Evolutionary conservation across 495 filamentous ascomycete genomes (phyloP).

Genomic region (Penicillium lividum): DNA sequence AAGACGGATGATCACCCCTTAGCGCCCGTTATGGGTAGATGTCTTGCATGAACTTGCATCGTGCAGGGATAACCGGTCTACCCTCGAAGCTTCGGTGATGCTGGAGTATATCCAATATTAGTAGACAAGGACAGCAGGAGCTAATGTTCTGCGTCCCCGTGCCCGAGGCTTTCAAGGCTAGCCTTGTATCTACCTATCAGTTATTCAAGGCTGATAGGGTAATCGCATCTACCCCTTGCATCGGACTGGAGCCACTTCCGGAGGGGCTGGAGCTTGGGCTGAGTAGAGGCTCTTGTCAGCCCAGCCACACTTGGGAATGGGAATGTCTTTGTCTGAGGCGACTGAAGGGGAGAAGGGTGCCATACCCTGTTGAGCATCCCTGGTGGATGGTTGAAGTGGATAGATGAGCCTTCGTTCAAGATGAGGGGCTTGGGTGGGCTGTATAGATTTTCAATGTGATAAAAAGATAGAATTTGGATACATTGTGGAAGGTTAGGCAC

Average conservation of each 20-base stretch:
- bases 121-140: not conserved
- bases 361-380: not conserved
- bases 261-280: constrained; percentile 1
- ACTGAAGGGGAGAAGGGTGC: not conserved
- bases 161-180: constrained; percentile 3
- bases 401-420: not conserved
- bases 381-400: not conserved
- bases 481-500: not conserved
- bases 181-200: constrained; percentile 18
- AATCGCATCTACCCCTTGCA: constrained; percentile 30
- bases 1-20: constrained; percentile 3
- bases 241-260: constrained; percentile 12
- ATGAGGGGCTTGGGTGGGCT: not conserved
- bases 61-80: not conserved
- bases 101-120: not conserved
- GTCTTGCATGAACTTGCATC: constrained; percentile 3
- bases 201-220: not conserved
- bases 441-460: not conserved
- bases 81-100: not conserved
- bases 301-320: constrained; percentile 1
- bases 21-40: constrained; percentile 2
- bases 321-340: constrained; percentile 4
- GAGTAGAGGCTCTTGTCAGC: not conserved
- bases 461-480: not conserved
- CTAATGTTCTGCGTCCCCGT: constrained; percentile 14